Evolutionary conservation across 768 basidiomycete genomes (phyloP).

Genomic region (Hebeloma cylindrosporum): DNA sequence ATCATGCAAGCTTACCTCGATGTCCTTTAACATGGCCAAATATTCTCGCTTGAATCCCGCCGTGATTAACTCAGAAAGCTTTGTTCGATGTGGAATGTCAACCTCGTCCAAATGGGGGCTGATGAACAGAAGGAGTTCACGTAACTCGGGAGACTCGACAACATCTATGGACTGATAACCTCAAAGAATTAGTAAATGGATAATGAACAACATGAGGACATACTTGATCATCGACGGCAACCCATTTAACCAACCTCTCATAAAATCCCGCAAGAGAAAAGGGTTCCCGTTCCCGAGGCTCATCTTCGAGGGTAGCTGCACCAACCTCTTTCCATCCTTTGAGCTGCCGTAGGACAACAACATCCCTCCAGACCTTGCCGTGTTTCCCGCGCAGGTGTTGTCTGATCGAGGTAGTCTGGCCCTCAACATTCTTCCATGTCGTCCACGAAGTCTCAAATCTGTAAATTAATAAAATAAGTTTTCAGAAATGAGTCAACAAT

Average conservation of each 20-base stretch:
- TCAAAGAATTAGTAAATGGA: not conserved
- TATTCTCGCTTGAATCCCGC: constrained; percentile 22
- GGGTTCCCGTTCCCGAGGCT: constrained; percentile 4
- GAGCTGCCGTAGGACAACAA: constrained; percentile 13
- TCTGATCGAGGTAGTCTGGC: constrained; percentile 22
- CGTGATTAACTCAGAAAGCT: constrained; percentile 28
- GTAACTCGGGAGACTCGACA: constrained; percentile 34
- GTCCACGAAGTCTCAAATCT: constrained; percentile 14
- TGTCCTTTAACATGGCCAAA: constrained; percentile 18
- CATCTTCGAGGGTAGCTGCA: too few species aligned
- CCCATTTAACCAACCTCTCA: constrained; percentile 19
- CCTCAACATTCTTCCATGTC: constrained; percentile 20
- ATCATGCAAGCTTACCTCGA: constrained; percentile 15
- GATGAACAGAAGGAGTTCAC: constrained; percentile 30
- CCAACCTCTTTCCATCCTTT: constrained; percentile 18
- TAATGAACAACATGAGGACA: constrained; percentile 1
- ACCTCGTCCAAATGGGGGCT: constrained; percentile 21
- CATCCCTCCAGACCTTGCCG: constrained; percentile 10
- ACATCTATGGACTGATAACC: constrained; percentile 36
- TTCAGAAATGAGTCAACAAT: too few species aligned
- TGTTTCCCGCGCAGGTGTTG: constrained; percentile 24
- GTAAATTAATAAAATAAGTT: too few species aligned
- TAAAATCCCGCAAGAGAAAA: constrained; percentile 26
- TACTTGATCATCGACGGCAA: constrained; percentile 36
- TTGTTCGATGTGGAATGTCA: constrained; percentile 37